These are phyloP conservation scores for Eragrostis tef DNA, from an alignment of 202 grass and related monocot species.

Conservation along the genomic window DNA sequence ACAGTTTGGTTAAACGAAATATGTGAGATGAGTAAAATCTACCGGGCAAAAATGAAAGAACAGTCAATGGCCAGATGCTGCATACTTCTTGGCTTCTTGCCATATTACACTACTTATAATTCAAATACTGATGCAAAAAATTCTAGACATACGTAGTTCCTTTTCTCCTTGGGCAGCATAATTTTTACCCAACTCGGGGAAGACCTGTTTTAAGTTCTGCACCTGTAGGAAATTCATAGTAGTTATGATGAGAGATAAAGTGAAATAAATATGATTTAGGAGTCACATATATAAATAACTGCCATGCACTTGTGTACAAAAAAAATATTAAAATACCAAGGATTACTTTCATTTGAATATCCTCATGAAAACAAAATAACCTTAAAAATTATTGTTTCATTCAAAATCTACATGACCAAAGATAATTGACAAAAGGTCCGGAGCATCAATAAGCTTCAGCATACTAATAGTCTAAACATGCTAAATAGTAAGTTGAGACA, in stretches of 20 bases:
- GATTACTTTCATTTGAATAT: no score
- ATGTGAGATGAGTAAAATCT: not conserved
- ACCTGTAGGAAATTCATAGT: conserved; percentile 59
- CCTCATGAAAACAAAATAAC: no score
- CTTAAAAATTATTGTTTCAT: not conserved
- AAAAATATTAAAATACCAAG: not conserved
- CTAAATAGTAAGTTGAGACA: conserved; percentile 9
- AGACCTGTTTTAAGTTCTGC: conserved; percentile 70
- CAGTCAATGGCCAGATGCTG: conserved; percentile 1
- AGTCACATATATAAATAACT: conserved; percentile 9
- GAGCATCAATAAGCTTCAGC: conserved; percentile 1
- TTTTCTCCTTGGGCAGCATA: conserved; percentile 88
- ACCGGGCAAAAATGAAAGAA: not conserved
- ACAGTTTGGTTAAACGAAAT: conserved; percentile 13
- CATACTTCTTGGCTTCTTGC: not conserved
- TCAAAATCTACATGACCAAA: conserved; percentile 25
- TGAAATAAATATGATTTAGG: conserved; percentile 16
- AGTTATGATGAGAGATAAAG: conserved; percentile 19
- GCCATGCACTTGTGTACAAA: not conserved
- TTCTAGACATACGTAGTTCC: conserved; percentile 62
- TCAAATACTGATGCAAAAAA: conserved; percentile 12
- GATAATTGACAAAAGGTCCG: not conserved
- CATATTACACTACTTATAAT: not conserved
- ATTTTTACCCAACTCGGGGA: conserved; percentile 84
- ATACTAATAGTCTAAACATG: not conserved